These are phyloP conservation scores for Nakazawaea siamensis DNA, from an alignment of 805 yeast species.

Conservation along the genomic window DNA sequence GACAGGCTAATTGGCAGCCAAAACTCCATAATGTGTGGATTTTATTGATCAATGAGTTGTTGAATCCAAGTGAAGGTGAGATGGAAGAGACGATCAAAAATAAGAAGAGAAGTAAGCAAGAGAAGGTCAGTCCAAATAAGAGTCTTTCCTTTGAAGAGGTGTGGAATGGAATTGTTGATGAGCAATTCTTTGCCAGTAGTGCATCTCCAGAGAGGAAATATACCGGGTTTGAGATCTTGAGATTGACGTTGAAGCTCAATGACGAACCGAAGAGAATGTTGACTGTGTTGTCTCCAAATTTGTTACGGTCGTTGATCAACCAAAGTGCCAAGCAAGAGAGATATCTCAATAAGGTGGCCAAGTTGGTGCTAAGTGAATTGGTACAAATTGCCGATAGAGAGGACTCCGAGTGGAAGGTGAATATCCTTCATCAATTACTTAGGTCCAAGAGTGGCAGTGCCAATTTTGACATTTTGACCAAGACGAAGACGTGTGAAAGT, in stretches of 20 bases:
- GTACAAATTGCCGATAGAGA: constrained; percentile 24
- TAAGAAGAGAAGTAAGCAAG: constrained; percentile 32
- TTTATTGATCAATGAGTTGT: constrained; percentile 39
- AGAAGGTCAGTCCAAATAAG: constrained; percentile 10
- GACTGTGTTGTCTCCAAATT: constrained; percentile 48
- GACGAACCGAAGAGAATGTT: constrained; percentile 15
- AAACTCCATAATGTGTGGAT: constrained; percentile 74
- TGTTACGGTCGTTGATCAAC: constrained; percentile 65
- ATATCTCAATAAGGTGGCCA: constrained; percentile 59
- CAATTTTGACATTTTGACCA: constrained; percentile 71
- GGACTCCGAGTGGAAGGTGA: constrained; percentile 26
- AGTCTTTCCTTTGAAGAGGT: constrained; percentile 47
- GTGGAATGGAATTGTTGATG: constrained; percentile 77
- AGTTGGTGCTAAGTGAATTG: constrained; percentile 36
- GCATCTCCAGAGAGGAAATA: constrained; percentile 82
- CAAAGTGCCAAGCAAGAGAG: constrained; percentile 66
- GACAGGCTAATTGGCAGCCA: constrained; percentile 68
- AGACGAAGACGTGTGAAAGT: constrained; percentile 53
- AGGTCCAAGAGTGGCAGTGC: constrained; percentile 44
- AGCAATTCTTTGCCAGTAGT: constrained; percentile 64
- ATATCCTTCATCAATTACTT: constrained; percentile 23
- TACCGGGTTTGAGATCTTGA: constrained; percentile 76
- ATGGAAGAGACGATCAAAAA: constrained; percentile 17
- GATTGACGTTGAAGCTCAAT: constrained; percentile 37
- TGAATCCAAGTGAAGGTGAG: constrained; percentile 9